Evolutionary conservation across 257 asterid genomes (phyloP).

Genomic region (Solanum habrochaites): DNA sequence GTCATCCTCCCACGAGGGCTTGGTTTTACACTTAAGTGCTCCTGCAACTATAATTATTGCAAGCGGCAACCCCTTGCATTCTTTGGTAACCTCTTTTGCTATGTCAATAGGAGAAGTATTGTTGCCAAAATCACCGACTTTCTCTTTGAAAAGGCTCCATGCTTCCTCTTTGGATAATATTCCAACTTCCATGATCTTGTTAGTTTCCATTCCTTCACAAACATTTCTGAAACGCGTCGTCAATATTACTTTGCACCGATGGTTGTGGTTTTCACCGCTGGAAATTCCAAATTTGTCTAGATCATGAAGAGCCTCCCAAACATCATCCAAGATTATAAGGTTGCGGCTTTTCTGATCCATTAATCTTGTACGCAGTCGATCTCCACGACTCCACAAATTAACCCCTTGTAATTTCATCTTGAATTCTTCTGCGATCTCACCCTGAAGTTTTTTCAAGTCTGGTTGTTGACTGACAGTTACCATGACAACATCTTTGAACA

Average conservation of each 20-base stretch:
- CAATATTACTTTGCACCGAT: no score
- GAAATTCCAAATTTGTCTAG: neutral
- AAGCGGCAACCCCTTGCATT: slow-evolving; percentile 8
- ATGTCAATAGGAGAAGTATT: neutral
- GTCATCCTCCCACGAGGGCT: no score
- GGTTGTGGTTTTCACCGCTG: rapidly evolving
- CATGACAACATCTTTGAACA: neutral
- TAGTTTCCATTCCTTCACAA: neutral
- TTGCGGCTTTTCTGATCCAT: neutral
- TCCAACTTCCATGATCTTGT: neutral
- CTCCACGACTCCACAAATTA: neutral
- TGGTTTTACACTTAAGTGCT: neutral
- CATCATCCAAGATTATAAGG: neutral
- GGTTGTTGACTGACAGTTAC: neutral
- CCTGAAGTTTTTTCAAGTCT: neutral
- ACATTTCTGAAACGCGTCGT: neutral
- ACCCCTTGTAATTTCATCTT: neutral
- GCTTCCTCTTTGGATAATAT: neutral
- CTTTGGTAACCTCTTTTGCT: neutral
- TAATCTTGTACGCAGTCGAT: neutral
- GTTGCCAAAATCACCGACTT: neutral
- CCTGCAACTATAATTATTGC: neutral
- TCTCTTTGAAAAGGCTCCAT: neutral
- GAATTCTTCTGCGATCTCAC: neutral
- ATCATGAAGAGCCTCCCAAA: neutral